phyloP scores from a whole-genome alignment of 2,329 filamentous ascomycete genomes.

The Cladorrhinum sp. region DNA sequence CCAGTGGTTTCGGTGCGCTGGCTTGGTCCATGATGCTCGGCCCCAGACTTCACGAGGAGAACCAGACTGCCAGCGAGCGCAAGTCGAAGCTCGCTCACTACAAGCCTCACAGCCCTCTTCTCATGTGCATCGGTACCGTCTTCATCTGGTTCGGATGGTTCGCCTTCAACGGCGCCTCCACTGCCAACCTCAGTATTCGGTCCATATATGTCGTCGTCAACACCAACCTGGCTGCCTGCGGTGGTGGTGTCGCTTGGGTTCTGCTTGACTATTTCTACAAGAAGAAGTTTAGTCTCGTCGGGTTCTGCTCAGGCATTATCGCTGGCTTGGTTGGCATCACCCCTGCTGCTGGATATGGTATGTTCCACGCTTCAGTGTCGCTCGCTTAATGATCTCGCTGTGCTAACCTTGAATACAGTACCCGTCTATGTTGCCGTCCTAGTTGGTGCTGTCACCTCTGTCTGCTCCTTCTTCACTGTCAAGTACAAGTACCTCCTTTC shows the following conservation, averaged over 20 bases:
- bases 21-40: constrained; percentile 63
- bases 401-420: constrained; percentile 28
- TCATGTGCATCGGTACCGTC: constrained; percentile 62
- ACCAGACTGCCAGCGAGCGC: constrained; percentile 31
- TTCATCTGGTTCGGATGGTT: constrained; percentile 65
- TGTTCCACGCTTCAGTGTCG: not conserved
- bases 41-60: constrained; percentile 48
- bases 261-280: constrained; percentile 50
- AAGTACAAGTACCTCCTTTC: constrained; percentile 50
- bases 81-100: constrained; percentile 35
- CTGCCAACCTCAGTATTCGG: constrained; percentile 50
- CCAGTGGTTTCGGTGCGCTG: constrained; percentile 59
- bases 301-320: constrained; percentile 53
- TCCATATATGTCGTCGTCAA: constrained; percentile 56
- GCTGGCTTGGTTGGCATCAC: constrained; percentile 57
- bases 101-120: constrained; percentile 60
- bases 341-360: constrained; percentile 51
- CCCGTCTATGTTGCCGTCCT: constrained; percentile 49
- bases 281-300: constrained; percentile 48
- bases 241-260: constrained; percentile 50
- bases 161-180: constrained; percentile 50
- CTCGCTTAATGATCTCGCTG: not conserved
- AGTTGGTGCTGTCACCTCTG: constrained; percentile 50
- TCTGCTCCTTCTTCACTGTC: constrained; percentile 45
- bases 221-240: constrained; percentile 56